Percentiles rank a stretch among this genome's conserved stretches.
Evolutionary conservation across 768 basidiomycete genomes (phyloP).

Genomic region (Rhizopogon salebrosus): DNA sequence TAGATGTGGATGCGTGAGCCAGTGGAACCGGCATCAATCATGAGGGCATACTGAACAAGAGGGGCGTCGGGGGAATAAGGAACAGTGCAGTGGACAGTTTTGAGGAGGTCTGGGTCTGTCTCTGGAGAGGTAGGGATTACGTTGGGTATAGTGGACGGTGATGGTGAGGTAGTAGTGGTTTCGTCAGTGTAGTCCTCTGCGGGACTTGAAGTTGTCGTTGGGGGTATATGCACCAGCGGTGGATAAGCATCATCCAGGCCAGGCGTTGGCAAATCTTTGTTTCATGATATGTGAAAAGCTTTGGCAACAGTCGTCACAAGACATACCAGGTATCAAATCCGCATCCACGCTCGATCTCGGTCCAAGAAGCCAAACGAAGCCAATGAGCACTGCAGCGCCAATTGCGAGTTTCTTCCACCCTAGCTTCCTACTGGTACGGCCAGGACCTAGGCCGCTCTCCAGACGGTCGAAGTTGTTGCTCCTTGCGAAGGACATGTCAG

Average conservation of each 20-base stretch:
- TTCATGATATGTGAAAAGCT: slow-evolving; percentile 11
- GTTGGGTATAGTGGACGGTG: neutral
- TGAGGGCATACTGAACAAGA: slow-evolving; percentile 88
- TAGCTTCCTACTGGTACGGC: slow-evolving; percentile 29
- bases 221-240: slow-evolving; percentile 11
- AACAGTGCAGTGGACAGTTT: slow-evolving; percentile 65
- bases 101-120: slow-evolving; percentile 67
- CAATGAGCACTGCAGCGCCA: slow-evolving; percentile 50
- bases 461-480: slow-evolving; percentile 53
- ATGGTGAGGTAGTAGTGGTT: neutral
- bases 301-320: slow-evolving; percentile 18
- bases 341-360: slow-evolving; percentile 29
- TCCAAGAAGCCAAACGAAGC: slow-evolving; percentile 63
- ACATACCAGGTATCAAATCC: slow-evolving; percentile 15
- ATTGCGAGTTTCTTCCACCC: slow-evolving; percentile 68
- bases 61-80: slow-evolving; percentile 45
- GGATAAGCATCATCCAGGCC: slow-evolving; percentile 21
- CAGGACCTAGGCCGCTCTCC: slow-evolving; percentile 55
- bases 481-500: slow-evolving; percentile 24
- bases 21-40: slow-evolving; percentile 98
- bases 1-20: slow-evolving; percentile 97
- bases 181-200: neutral
- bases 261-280: slow-evolving; percentile 12
- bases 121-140: slow-evolving; percentile 51
- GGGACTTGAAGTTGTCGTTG: neutral